Evolutionary conservation across 495 filamentous ascomycete species (phyloP).

Genomic region (Collariella sp.): DNA sequence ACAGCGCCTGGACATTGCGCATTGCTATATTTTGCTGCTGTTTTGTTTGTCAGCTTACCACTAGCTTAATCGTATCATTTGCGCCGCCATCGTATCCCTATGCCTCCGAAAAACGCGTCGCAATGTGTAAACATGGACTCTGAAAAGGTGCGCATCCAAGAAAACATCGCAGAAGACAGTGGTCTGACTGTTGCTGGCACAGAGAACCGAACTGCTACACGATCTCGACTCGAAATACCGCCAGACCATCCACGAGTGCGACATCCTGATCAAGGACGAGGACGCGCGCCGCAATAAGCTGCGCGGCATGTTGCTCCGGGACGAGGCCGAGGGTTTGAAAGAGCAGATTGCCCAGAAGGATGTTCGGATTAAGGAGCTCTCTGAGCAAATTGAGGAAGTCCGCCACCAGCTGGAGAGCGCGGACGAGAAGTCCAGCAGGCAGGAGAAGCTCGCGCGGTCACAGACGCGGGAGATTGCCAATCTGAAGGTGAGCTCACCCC

Average conservation of each 20-base stretch:
- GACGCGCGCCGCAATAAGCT: slow-evolving; percentile 54
- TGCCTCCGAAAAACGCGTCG: slow-evolving; percentile 29
- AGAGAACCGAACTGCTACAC: slow-evolving; percentile 34
- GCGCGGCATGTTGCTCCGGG: slow-evolving; percentile 56
- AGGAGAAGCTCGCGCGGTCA: slow-evolving; percentile 48
- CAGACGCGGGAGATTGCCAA: slow-evolving; percentile 56
- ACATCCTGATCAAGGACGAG: slow-evolving; percentile 59
- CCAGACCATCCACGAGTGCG: slow-evolving; percentile 45
- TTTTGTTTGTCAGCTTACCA: background rate
- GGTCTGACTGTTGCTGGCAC: slow-evolving; percentile 8
- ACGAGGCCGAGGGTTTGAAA: slow-evolving; percentile 49
- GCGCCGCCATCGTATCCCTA: slow-evolving; percentile 7
- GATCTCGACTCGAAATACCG: slow-evolving; percentile 60
- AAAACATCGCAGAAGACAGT: background rate
- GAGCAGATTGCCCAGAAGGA: slow-evolving; percentile 39
- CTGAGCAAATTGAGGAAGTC: slow-evolving; percentile 47
- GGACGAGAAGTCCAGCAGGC: slow-evolving; percentile 45
- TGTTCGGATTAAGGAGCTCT: slow-evolving; percentile 50
- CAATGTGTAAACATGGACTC: slow-evolving; percentile 34
- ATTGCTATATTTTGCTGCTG: background rate
- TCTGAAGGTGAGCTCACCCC: slow-evolving; percentile 48
- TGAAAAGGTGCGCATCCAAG: slow-evolving; percentile 29
- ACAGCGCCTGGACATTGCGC: background rate
- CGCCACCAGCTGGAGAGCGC: slow-evolving; percentile 49
- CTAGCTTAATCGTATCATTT: background rate